phyloP scores from a whole-genome alignment of 2,329 filamentous ascomycete genomes.

The Pseudogymnoascus sp. region DNA sequence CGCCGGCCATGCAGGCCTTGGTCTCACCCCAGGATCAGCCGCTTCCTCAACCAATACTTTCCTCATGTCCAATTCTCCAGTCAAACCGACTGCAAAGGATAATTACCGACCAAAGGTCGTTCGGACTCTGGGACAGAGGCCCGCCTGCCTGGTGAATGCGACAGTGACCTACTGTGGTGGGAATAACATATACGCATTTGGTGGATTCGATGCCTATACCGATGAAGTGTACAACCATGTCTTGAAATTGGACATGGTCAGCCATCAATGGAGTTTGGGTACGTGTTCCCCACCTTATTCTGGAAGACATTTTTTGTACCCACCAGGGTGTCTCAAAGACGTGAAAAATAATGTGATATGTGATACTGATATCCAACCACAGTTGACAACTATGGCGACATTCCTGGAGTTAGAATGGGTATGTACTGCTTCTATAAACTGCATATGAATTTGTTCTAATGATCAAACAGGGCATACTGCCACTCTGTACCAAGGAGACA shows the following conservation, averaged over 20 bases:
- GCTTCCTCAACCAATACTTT: constrained; percentile 69
- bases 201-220: constrained; percentile 96
- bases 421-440: constrained; percentile 27
- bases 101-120: constrained; percentile 80
- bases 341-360: neutral
- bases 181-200: constrained; percentile 96
- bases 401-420: constrained; percentile 96
- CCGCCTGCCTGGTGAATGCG: constrained; percentile 92
- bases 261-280: constrained; percentile 76
- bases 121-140: constrained; percentile 69
- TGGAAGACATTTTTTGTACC: neutral
- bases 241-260: constrained; percentile 75
- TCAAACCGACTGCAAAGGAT: constrained; percentile 60
- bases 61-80: constrained; percentile 81
- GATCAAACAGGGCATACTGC: constrained; percentile 71
- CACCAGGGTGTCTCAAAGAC: constrained; percentile 5
- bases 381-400: constrained; percentile 97
- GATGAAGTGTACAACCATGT: constrained; percentile 99
- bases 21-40: constrained; percentile 39
- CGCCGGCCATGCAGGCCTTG: constrained; percentile 17
- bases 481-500: constrained; percentile 86
- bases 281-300: neutral
- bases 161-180: constrained; percentile 98
- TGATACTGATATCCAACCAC: neutral
- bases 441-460: constrained; percentile 10